These are phyloP conservation scores for Epithemia pelagica DNA, from an alignment of 108 stramenopile genomes.

Conservation along the genomic window DNA sequence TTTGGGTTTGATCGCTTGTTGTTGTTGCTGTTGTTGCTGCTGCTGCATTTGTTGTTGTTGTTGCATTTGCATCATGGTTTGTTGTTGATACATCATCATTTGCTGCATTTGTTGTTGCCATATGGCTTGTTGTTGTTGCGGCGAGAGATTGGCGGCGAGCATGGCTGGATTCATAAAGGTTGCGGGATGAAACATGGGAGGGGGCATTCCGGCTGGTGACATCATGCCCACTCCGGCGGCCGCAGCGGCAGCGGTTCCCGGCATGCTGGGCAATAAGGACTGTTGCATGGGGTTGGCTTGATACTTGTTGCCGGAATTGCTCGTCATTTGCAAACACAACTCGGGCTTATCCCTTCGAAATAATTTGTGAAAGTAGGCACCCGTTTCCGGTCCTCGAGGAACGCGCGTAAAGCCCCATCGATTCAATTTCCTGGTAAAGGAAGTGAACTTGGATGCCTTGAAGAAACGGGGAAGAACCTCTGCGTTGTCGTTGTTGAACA, in stretches of 20 bases:
- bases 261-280: conserved; percentile 2
- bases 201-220: neutral
- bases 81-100: conserved; percentile 26
- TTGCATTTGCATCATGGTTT: conserved; percentile 10
- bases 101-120: conserved; percentile 45
- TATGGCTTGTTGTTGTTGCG: conserved; percentile 22
- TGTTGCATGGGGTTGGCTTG: conserved; percentile 26
- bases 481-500: too few relatives aligned
- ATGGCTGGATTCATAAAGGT: conserved; percentile 2
- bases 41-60: conserved; percentile 2
- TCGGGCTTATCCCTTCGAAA: conserved; percentile 35
- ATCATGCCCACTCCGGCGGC: neutral
- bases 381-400: conserved; percentile 19
- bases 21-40: conserved; percentile 9
- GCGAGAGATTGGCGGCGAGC: neutral
- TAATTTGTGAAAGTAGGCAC: conserved; percentile 45
- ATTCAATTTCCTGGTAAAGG: conserved; percentile 62
- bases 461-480: conserved; percentile 78
- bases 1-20: conserved; percentile 1
- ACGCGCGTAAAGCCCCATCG: conserved; percentile 41
- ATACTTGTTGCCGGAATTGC: conserved; percentile 27
- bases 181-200: neutral
- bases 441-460: conserved; percentile 80
- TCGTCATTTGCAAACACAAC: conserved; percentile 45
- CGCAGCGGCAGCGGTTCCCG: neutral